Conservation (phyloP, 1,284 basidiomycete genomes). For the Leccinum angustisporum region DNA sequence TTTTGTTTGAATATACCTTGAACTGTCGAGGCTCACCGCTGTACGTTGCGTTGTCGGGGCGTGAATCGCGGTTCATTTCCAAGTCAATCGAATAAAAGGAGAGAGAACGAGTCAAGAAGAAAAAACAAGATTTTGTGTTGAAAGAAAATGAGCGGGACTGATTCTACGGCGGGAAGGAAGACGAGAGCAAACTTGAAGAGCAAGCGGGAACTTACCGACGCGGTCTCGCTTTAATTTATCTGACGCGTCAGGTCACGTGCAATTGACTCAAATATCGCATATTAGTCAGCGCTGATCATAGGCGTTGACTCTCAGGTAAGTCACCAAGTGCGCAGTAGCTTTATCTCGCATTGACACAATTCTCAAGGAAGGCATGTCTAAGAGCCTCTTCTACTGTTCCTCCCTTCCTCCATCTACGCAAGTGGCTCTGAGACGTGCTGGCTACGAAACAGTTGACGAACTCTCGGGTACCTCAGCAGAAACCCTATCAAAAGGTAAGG, state of each 20-base stretch:
- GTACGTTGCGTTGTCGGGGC: conserved; percentile 9
- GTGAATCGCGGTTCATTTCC: conserved; percentile 32
- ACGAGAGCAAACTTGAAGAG: conserved; percentile 14
- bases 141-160: conserved; percentile 15
- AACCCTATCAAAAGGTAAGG: conserved; percentile 44
- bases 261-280: conserved; percentile 12
- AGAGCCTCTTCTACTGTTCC: conserved; percentile 30
- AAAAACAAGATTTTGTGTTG: background rate
- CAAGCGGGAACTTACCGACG: conserved; percentile 17
- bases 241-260: conserved; percentile 37
- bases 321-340: background rate
- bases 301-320: conserved; percentile 8
- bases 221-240: conserved; percentile 29
- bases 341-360: conserved; percentile 4
- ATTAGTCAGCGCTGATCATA: conserved; percentile 9
- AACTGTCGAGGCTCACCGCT: conserved; percentile 16
- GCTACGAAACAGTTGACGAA: conserved; percentile 52
- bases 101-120: conserved; percentile 3
- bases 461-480: conserved; percentile 41
- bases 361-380: conserved; percentile 25
- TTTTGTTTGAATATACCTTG: background rate
- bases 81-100: background rate
- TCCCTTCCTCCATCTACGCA: conserved; percentile 29
- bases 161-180: conserved; percentile 21
- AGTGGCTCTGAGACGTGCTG: conserved; percentile 44